Evolutionary conservation across 768 basidiomycete genomes (phyloP).

Genomic region (Phlebiopsis flavidoalba): DNA sequence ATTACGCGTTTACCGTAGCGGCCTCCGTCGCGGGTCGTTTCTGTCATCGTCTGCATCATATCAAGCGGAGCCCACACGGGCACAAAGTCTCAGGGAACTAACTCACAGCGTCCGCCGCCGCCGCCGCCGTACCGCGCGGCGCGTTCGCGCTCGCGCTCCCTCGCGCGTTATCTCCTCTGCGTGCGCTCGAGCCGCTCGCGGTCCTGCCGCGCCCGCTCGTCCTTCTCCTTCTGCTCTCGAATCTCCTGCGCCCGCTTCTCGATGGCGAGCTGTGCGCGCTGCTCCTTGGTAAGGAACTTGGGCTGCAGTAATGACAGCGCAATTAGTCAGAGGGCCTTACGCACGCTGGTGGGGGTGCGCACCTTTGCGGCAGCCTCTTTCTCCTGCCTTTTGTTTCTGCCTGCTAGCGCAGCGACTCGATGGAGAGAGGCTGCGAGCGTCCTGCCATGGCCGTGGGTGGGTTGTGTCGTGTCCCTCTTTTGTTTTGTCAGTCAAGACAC

Average conservation of each 20-base stretch:
- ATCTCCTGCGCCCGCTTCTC: conserved; percentile 84
- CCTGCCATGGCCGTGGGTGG: conserved; percentile 33
- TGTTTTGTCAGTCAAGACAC: not conserved
- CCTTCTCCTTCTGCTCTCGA: conserved; percentile 59
- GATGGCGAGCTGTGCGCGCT: conserved; percentile 85
- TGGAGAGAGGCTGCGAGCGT: conserved; percentile 73
- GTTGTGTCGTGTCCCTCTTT: too few species aligned
- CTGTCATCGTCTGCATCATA: conserved; percentile 33
- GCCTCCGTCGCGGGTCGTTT: conserved; percentile 21
- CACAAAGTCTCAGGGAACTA: not conserved
- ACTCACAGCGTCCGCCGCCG: conserved; percentile 40
- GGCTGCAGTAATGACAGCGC: conserved; percentile 50
- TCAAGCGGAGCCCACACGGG: not conserved
- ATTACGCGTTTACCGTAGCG: conserved; percentile 31
- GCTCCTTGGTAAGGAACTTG: conserved; percentile 90
- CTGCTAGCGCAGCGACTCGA: conserved; percentile 84
- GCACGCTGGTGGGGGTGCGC: conserved; percentile 9
- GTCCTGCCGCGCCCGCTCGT: conserved; percentile 55
- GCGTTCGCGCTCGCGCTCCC: conserved; percentile 39
- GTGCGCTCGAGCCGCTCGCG: conserved; percentile 68
- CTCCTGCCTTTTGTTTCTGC: conserved; percentile 80
- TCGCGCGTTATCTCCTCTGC: conserved; percentile 61
- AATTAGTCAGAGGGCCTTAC: conserved; percentile 1
- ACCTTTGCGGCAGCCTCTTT: conserved; percentile 91
- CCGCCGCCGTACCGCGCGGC: conserved; percentile 37